Evolutionary conservation across 1,284 basidiomycete species (phyloP).

Genomic region (Rhodotorula sp.): DNA sequence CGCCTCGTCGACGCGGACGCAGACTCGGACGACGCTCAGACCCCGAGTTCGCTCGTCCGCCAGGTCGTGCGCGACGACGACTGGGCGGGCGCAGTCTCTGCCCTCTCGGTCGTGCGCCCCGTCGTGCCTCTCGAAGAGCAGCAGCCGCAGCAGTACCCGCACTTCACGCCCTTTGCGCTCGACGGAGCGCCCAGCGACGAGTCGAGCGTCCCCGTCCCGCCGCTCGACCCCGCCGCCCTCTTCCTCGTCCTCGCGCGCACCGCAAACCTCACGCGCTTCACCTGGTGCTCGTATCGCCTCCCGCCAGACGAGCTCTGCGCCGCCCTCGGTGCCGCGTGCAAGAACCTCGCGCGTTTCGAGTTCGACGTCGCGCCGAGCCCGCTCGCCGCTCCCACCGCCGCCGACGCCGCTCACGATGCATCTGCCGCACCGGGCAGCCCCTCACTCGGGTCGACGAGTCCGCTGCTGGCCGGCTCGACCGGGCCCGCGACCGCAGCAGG

Average conservation of each 20-base stretch:
- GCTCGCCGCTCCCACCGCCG: not conserved
- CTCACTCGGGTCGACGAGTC: not conserved
- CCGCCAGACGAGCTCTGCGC: constrained; percentile 33
- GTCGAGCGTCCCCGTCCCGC: constrained; percentile 1
- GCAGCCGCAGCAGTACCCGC: not conserved
- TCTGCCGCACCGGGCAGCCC: not conserved
- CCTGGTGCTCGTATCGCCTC: constrained; percentile 26
- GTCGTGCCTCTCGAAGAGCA: not conserved
- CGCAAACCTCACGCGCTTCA: constrained; percentile 21
- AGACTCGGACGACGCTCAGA: not conserved
- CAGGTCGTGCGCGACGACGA: not conserved
- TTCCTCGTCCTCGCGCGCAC: constrained; percentile 22
- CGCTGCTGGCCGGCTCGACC: not conserved
- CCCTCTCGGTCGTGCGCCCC: not conserved
- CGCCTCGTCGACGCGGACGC: constrained; percentile 20
- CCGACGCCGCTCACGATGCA: not conserved
- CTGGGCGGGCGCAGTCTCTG: not conserved
- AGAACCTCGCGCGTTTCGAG: constrained; percentile 16
- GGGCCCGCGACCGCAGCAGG: not conserved
- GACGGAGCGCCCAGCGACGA: not conserved
- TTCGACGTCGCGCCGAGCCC: constrained; percentile 21
- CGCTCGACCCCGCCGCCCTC: constrained; percentile 22
- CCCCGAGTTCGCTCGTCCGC: not conserved
- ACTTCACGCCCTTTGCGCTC: not conserved
- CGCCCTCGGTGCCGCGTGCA: constrained; percentile 21